Evolutionary conservation across 495 filamentous ascomycete genomes (phyloP), one percentile per base, ranked within the genome.

Genomic region (Xylaria acuta): DNA sequence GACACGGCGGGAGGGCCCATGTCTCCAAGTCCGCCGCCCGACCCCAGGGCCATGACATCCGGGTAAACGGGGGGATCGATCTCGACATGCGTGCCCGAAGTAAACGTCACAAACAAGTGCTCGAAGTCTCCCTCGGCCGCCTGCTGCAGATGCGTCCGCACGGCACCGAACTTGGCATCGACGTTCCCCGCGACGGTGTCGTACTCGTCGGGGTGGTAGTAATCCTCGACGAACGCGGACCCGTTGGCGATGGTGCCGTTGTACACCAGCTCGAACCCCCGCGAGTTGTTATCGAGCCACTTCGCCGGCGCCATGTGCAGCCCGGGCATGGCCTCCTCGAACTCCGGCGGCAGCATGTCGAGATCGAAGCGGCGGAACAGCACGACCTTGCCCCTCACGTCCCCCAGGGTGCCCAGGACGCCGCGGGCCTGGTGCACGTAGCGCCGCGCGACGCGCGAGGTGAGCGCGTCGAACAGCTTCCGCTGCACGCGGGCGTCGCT

Each of bases 141-240:
- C 8, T 90, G 87, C 64, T 85, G 82, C 49, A 95, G 86, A 66
- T 97, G 93, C 34, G 89, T 87, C 51, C 80, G 85, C 47, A 90
- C 88, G 74, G 88, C 90, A 49, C 80, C 71, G 53, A 95, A 87
- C 84, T 97, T 97, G 74, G 89, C 86, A 6, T 86, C 84, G 65
- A 97, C 91, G 70, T 90, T 93, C 67, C 84, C 80, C 7, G 84
- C 85, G 71, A 74, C 64, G 1, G 51, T 68, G 14, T 54, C 54
- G 12, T 70, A 63, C 4, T 36, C 53, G 1, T 64, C 66, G 4
- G 78, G 70, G 18, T 96, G 92, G 82, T 92, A 97, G 82, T 94
- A 97, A 79, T 97, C 94, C 82, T 97, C 94, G 38, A 97, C 88
- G 73, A 90, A 89, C 51, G 95, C 86, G 65, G 90, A 86, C 12